Conservation (phyloP, 495 filamentous ascomycete species). For the Xylaria flabelliformis region DNA sequence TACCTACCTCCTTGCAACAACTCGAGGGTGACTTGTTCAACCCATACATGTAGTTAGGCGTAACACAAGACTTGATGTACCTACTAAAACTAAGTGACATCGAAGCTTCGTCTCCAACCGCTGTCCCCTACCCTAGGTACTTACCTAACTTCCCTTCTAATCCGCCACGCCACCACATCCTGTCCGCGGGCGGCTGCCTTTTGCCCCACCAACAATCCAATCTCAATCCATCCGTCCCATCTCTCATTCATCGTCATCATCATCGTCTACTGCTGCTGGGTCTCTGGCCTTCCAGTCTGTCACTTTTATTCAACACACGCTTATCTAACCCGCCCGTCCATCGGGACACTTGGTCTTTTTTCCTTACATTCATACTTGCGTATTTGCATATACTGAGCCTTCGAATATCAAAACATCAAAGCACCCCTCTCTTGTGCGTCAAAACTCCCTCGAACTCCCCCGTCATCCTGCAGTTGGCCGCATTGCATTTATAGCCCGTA, state of each 20-base stretch:
- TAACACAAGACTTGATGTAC: neutral
- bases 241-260: neutral
- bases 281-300: neutral
- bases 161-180: neutral
- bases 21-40: neutral
- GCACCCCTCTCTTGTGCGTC: neutral
- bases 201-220: slow-evolving; percentile 17
- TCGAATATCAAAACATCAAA: neutral
- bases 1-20: too few relatives aligned
- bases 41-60: neutral
- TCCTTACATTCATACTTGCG: neutral
- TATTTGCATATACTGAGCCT: neutral
- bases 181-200: neutral
- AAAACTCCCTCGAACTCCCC: neutral
- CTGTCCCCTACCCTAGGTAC: neutral
- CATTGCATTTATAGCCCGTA: neutral
- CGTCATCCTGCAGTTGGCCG: neutral
- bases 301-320: neutral
- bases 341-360: neutral
- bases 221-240: slow-evolving; percentile 8
- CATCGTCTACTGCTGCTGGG: neutral
- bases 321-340: neutral
- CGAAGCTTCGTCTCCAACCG: neutral
- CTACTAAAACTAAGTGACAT: neutral
- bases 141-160: neutral